Evolutionary conservation across 208 protist species (phyloP).

Genomic region (Pavlovales sp.): DNA sequence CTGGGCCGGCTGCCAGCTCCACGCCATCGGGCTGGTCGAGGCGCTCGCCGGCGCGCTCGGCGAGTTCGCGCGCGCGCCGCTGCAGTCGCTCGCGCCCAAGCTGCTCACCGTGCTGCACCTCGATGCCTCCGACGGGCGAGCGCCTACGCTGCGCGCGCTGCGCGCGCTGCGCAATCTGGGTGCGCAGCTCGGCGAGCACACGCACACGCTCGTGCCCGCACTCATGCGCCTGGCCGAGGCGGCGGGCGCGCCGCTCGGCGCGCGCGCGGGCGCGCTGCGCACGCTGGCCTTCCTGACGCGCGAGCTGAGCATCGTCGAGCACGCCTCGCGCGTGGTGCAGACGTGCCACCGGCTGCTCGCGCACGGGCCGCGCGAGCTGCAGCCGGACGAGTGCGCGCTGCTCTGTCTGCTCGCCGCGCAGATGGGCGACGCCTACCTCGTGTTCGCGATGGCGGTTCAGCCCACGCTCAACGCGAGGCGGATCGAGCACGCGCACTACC

Average conservation of each 20-base stretch:
- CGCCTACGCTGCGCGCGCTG: constrained; percentile 59
- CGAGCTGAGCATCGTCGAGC: constrained; percentile 51
- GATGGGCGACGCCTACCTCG: constrained; percentile 70
- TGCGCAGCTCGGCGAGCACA: constrained; percentile 75
- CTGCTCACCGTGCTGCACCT: constrained; percentile 47
- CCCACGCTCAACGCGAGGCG: background rate
- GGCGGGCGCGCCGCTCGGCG: background rate
- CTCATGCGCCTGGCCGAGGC: background rate
- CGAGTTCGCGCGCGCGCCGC: constrained; percentile 79
- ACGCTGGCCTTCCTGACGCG: constrained; percentile 65
- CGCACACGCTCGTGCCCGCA: constrained; percentile 4
- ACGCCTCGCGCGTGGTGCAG: constrained; percentile 71
- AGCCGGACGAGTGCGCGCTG: constrained; percentile 49
- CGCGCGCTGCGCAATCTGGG: constrained; percentile 70
- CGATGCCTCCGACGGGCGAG: background rate
- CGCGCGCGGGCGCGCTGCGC: constrained; percentile 58
- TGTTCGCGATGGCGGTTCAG: constrained; percentile 65
- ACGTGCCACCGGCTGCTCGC: constrained; percentile 65
- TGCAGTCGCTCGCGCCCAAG: constrained; percentile 74
- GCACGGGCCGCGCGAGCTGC: background rate
- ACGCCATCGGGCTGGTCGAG: constrained; percentile 75
- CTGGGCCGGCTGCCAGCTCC: constrained; percentile 46
- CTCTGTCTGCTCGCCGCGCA: constrained; percentile 70
- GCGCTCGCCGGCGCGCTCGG: constrained; percentile 72
- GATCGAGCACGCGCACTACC: background rate